phyloP scores from a whole-genome alignment of 305 asterid genomes.

The Solanum aculeatissimum region DNA sequence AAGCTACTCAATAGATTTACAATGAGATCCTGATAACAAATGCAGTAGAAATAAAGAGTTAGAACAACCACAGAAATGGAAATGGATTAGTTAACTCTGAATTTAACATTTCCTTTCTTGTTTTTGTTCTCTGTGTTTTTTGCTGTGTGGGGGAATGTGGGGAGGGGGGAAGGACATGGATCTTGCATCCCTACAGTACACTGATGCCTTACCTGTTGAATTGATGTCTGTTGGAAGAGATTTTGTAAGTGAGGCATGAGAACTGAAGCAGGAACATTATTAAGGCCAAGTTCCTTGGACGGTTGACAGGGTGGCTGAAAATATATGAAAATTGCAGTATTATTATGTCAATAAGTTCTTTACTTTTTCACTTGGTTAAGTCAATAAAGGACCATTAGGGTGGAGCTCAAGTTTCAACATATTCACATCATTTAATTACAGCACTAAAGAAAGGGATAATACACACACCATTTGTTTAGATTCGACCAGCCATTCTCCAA shows the following conservation, averaged over 20 bases:
- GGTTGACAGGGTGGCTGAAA: conserved; percentile 64
- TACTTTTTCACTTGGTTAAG: background rate
- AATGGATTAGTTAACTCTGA: background rate
- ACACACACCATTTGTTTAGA: conserved; percentile 65
- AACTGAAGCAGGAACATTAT: conserved; percentile 57
- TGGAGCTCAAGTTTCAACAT: background rate
- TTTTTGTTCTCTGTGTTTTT: background rate
- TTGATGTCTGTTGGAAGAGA: conserved; percentile 87
- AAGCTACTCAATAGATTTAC: conserved; percentile 70
- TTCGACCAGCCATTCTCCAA: conserved; percentile 85
- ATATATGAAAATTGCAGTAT: conserved; percentile 6
- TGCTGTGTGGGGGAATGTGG: background rate
- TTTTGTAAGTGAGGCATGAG: conserved; percentile 96
- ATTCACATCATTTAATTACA: conserved; percentile 7
- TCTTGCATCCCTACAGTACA: background rate
- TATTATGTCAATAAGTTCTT: background rate
- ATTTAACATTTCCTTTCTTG: background rate
- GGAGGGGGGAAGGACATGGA: background rate
- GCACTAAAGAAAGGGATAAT: conserved; percentile 5
- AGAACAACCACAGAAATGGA: background rate
- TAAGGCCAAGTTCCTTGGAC: conserved; percentile 51
- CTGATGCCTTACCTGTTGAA: conserved; percentile 65
- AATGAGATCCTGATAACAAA: conserved; percentile 64
- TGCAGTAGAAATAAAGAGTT: background rate
- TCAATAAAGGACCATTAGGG: background rate